Evolutionary conservation across 495 filamentous ascomycete genomes (phyloP), one percentile per base, ranked within the genome.

Genomic region (Peziza echinospora): DNA sequence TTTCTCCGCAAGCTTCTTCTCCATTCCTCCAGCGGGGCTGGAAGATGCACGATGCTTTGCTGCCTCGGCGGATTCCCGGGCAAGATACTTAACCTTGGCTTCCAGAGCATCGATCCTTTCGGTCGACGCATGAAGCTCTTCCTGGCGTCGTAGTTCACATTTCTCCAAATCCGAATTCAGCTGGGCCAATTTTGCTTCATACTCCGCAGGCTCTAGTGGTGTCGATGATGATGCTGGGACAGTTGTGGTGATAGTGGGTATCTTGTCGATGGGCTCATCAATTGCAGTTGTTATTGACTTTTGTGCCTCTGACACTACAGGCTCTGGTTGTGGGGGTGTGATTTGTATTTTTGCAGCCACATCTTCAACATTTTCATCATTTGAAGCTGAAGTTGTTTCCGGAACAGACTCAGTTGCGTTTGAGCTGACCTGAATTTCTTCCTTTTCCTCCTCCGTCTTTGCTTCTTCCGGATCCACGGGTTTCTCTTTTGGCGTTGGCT

Each of bases 71-170:
- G 78, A 76, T 51, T 85, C 78, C 46, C 76, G 78, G 2, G 85
- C 77, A 4, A 96, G 69, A 58, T 87, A 93, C 47, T 82, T 76
- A 22, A 97, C 67, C 57, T 94, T 94, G 5, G 82, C 74, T 59
- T 93, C 81, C 8, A 97, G 66, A 17, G 91, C 81, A 63, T 96
- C 89, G 30, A 96, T 92, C 2, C 82, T 76, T 62, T 94, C 89
- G 10, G 86, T 72, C 48, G 58, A 45, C 26, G 45, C 10, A 47
- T 52, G 21, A 19, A 47, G 45, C 60, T 63, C 55, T 65, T 74
- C 21, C 63, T 70, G 41, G 67, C 73, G 47, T 67, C 64, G 51
- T 66, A 71, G 52, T 64, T 71, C 48, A 24, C 56, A 53, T 21
- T 52, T 45, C 9, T 51, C 47, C 9, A 61, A 34, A 50, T 48